Evolutionary conservation across 2,329 filamentous ascomycete genomes (phyloP).

Genomic region (Diaporthe australafricana): DNA sequence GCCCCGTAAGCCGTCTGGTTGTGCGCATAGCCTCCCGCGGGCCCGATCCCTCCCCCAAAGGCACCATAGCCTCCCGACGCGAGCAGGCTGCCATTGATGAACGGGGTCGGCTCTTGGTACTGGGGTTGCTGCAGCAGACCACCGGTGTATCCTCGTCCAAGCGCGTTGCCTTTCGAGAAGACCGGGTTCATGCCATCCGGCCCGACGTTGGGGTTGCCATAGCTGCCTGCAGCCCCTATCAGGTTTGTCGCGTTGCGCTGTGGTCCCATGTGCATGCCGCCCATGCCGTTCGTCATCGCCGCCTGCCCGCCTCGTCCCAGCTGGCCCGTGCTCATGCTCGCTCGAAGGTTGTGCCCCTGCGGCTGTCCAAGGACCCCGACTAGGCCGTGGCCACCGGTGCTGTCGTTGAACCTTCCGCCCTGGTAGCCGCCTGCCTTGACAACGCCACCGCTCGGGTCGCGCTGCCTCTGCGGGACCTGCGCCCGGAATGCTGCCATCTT

Average conservation of each 20-base stretch:
- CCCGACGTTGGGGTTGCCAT: slow-evolving; percentile 27
- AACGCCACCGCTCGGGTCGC: slow-evolving; percentile 44
- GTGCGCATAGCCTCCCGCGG: slow-evolving; percentile 29
- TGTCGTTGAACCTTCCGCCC: slow-evolving; percentile 66
- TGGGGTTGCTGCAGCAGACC: slow-evolving; percentile 36
- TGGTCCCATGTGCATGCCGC: not conserved
- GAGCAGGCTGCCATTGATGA: slow-evolving; percentile 35
- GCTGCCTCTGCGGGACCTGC: slow-evolving; percentile 60
- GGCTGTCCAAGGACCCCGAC: slow-evolving; percentile 20
- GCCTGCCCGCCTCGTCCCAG: slow-evolving; percentile 27
- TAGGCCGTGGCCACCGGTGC: slow-evolving; percentile 51
- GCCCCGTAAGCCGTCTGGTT: slow-evolving; percentile 36
- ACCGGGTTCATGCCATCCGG: slow-evolving; percentile 34
- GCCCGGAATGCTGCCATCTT: slow-evolving; percentile 61
- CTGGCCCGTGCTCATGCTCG: slow-evolving; percentile 40
- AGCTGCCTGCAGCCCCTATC: slow-evolving; percentile 36
- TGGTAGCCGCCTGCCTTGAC: slow-evolving; percentile 58
- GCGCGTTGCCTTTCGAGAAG: slow-evolving; percentile 29
- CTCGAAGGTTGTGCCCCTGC: slow-evolving; percentile 34
- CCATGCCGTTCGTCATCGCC: slow-evolving; percentile 7
- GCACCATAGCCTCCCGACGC: slow-evolving; percentile 26
- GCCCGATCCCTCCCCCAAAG: slow-evolving; percentile 31
- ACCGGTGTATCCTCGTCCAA: slow-evolving; percentile 33
- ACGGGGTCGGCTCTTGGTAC: slow-evolving; percentile 31
- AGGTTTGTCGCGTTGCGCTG: slow-evolving; percentile 31